phyloP scores from a whole-genome alignment of 805 yeast species.

The Sugiyamaella lignohabitans region DNA sequence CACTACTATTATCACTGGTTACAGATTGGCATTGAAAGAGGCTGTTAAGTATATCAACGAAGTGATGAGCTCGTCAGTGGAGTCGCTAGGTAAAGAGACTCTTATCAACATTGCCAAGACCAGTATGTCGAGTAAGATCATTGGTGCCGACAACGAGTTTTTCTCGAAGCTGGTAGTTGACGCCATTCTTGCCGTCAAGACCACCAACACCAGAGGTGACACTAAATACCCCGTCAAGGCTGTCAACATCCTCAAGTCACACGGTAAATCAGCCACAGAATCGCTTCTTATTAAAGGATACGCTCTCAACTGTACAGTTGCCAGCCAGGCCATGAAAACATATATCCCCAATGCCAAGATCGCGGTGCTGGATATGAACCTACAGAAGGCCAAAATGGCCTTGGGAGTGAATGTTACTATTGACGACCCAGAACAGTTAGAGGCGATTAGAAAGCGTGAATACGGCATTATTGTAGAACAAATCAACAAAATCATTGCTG shows the following conservation, averaged over 20 bases:
- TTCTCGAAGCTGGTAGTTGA: slow-evolving; percentile 89
- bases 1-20: slow-evolving; percentile 95
- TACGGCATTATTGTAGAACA: slow-evolving; percentile 79
- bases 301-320: slow-evolving; percentile 94
- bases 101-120: slow-evolving; percentile 90
- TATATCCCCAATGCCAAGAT: slow-evolving; percentile 62
- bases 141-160: slow-evolving; percentile 88
- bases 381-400: slow-evolving; percentile 96
- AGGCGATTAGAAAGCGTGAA: slow-evolving; percentile 84
- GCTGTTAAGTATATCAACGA: slow-evolving; percentile 82
- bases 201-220: slow-evolving; percentile 83
- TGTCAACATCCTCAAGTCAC: slow-evolving; percentile 91
- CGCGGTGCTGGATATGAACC: slow-evolving; percentile 84
- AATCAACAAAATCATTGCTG: slow-evolving; percentile 67
- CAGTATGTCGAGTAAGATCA: slow-evolving; percentile 93
- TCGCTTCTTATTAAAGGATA: slow-evolving; percentile 86
- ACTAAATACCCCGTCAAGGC: slow-evolving; percentile 93
- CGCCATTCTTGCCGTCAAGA: slow-evolving; percentile 90
- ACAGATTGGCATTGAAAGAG: slow-evolving; percentile 86
- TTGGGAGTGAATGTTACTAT: slow-evolving; percentile 96
- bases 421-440: slow-evolving; percentile 95
- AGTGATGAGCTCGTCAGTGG: slow-evolving; percentile 75
- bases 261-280: slow-evolving; percentile 88
- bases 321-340: slow-evolving; percentile 93
- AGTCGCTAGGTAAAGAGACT: slow-evolving; percentile 71